These are phyloP conservation scores for Hanseniaspora clermontiae DNA, from an alignment of 805 yeast species.

Conservation along the genomic window DNA sequence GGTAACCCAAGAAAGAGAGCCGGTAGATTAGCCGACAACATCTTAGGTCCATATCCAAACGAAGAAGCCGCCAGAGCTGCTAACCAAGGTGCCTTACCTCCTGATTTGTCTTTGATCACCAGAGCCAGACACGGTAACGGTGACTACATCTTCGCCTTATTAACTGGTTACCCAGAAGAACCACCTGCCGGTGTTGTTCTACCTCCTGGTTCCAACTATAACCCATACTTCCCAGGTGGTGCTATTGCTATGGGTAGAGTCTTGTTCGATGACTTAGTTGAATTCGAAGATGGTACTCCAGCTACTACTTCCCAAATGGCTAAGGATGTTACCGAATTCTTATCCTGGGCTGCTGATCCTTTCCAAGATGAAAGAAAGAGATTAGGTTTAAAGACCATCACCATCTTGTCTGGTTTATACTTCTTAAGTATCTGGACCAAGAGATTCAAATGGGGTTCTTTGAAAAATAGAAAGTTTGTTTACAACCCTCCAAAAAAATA, in stretches of 20 bases:
- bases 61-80: slow-evolving; percentile 99
- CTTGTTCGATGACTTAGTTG: slow-evolving; percentile 90
- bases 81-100: slow-evolving; percentile 97
- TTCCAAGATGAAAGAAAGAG: slow-evolving; percentile 98
- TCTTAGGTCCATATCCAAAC: slow-evolving; percentile 91
- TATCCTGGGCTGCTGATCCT: slow-evolving; percentile 97
- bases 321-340: slow-evolving; percentile 89
- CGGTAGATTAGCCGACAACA: slow-evolving; percentile 90
- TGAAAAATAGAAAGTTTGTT: slow-evolving; percentile 87
- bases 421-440: slow-evolving; percentile 80
- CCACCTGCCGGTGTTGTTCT: slow-evolving; percentile 93
- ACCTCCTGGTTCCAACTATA: slow-evolving; percentile 92
- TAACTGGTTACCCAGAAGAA: slow-evolving; percentile 98
- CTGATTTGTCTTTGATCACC: slow-evolving; percentile 91
- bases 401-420: slow-evolving; percentile 66
- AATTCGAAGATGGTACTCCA: slow-evolving; percentile 97
- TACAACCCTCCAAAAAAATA: slow-evolving; percentile 82
- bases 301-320: slow-evolving; percentile 99
- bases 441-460: slow-evolving; percentile 95
- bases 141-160: slow-evolving; percentile 85
- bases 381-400: slow-evolving; percentile 84
- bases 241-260: slow-evolving; percentile 99
- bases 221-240: slow-evolving; percentile 99
- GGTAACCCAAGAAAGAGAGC: slow-evolving; percentile 97
- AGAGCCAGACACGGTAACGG: slow-evolving; percentile 98